Conservation (phyloP, 345 rosid species). For the Arabis alpina region DNA sequence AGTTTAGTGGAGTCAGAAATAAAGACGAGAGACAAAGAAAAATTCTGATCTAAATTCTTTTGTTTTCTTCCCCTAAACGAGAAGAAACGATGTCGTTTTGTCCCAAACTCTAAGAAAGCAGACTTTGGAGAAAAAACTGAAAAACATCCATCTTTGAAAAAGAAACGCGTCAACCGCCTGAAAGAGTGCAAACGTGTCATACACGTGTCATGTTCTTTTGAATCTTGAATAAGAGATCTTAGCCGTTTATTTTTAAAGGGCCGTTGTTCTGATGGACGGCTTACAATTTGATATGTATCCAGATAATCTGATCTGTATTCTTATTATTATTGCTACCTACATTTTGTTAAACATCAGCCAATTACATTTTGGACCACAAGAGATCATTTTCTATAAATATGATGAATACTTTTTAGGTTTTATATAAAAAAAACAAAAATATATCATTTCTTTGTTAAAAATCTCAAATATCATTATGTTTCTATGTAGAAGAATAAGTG, state of each 20-base stretch:
- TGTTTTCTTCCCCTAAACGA: too few species aligned
- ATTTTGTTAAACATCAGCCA: too few species aligned
- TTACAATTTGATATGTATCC: not conserved
- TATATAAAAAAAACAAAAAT: too few species aligned
- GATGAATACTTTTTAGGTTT: too few species aligned
- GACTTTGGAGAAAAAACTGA: not conserved
- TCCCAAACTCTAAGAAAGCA: not conserved
- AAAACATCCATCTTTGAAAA: not conserved
- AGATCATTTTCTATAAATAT: too few species aligned
- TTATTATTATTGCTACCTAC: not conserved
- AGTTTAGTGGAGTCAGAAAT: conserved; percentile 7
- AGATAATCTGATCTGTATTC: not conserved
- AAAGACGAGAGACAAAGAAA: not conserved
- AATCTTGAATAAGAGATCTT: not conserved
- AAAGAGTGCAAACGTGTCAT: conserved; percentile 38
- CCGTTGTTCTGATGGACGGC: not conserved
- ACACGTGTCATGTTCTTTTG: conserved; percentile 24
- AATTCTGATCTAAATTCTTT: conserved; percentile 9
- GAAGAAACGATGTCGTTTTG: conserved; percentile 2
- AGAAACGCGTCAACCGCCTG: conserved; percentile 46
- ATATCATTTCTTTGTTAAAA: too few species aligned
- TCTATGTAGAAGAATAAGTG: too few species aligned
- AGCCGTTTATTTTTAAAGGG: not conserved
- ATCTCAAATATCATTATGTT: too few species aligned
- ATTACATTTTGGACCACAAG: too few species aligned